Evolutionary conservation across 768 basidiomycete species (phyloP).

Genomic region (Lactarius evosmus): DNA sequence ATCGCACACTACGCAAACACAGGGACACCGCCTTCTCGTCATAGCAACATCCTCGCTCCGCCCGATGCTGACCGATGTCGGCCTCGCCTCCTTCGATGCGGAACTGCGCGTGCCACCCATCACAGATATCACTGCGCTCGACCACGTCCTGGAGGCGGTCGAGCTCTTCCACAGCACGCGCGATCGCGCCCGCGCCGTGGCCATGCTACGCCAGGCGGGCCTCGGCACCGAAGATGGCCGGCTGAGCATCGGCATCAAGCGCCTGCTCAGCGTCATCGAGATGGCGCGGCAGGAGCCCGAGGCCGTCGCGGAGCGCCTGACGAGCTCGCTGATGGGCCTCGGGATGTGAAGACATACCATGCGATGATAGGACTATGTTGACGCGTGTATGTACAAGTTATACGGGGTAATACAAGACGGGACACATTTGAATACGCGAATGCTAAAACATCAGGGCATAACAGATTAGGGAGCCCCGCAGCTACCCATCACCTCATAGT

Average conservation of each 20-base stretch:
- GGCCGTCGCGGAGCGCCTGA: slow-evolving; percentile 68
- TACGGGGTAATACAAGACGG: no score
- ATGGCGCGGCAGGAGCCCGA: slow-evolving; percentile 97
- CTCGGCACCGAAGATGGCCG: slow-evolving; percentile 48
- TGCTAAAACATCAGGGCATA: no score
- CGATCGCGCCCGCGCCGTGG: slow-evolving; percentile 57
- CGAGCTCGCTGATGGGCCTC: slow-evolving; percentile 58
- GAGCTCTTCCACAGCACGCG: slow-evolving; percentile 62
- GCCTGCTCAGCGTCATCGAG: slow-evolving; percentile 84
- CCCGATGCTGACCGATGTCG: slow-evolving; percentile 81
- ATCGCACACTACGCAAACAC: neutral
- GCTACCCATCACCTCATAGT: no score
- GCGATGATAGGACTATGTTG: neutral
- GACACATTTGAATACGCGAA: no score
- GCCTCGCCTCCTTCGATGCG: slow-evolving; percentile 84
- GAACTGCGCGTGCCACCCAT: slow-evolving; percentile 84
- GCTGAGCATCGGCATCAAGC: slow-evolving; percentile 90
- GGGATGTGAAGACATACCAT: slow-evolving; percentile 33
- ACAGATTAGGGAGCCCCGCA: no score
- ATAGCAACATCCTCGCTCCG: slow-evolving; percentile 91
- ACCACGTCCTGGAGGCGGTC: slow-evolving; percentile 73
- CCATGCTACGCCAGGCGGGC: slow-evolving; percentile 70
- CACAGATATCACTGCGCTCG: slow-evolving; percentile 64
- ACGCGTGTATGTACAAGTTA: neutral
- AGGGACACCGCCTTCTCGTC: slow-evolving; percentile 86